Evolutionary conservation across 2,329 filamentous ascomycete species (phyloP).

Genomic region (Chrysoporthe austroafricana): DNA sequence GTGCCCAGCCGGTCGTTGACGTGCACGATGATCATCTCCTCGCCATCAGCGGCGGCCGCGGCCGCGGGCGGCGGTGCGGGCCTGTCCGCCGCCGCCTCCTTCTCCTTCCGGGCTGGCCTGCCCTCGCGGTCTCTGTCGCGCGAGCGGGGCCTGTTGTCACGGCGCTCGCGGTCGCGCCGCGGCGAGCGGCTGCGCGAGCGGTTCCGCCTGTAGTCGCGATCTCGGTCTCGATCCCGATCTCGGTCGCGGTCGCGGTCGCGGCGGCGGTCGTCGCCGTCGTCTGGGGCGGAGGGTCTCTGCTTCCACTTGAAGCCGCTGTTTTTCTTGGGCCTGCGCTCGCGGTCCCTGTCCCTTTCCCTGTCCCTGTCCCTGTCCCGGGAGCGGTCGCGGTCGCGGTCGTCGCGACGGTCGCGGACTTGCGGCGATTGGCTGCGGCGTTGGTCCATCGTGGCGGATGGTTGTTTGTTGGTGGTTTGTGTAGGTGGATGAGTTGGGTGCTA

Average conservation of each 20-base stretch:
- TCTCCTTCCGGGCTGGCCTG: slow-evolving; percentile 33
- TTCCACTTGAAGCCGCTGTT: slow-evolving; percentile 39
- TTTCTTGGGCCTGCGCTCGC: slow-evolving; percentile 23
- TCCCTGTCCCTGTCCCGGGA: background rate
- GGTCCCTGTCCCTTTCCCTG: background rate
- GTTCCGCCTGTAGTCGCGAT: slow-evolving; percentile 30
- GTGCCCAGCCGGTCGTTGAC: slow-evolving; percentile 95
- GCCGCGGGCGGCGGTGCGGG: slow-evolving; percentile 35
- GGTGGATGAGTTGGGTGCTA: background rate
- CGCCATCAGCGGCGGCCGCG: slow-evolving; percentile 40
- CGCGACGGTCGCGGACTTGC: slow-evolving; percentile 5
- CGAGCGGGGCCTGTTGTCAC: slow-evolving; percentile 27
- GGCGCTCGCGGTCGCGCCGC: slow-evolving; percentile 30
- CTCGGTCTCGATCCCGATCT: slow-evolving; percentile 24
- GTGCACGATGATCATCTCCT: slow-evolving; percentile 92
- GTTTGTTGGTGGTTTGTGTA: background rate
- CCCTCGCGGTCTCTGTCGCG: slow-evolving; percentile 36
- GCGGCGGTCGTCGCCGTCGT: slow-evolving; percentile 29
- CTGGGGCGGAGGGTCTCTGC: slow-evolving; percentile 31
- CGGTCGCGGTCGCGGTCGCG: slow-evolving; percentile 26
- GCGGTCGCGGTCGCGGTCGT: slow-evolving; percentile 20
- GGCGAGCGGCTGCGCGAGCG: slow-evolving; percentile 37
- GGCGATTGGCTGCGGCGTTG: slow-evolving; percentile 7
- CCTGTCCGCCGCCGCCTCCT: slow-evolving; percentile 38
- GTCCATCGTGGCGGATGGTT: background rate